Conservation (phyloP, 371 early-diverging fungal species). For the Nematocida sp. region DNA sequence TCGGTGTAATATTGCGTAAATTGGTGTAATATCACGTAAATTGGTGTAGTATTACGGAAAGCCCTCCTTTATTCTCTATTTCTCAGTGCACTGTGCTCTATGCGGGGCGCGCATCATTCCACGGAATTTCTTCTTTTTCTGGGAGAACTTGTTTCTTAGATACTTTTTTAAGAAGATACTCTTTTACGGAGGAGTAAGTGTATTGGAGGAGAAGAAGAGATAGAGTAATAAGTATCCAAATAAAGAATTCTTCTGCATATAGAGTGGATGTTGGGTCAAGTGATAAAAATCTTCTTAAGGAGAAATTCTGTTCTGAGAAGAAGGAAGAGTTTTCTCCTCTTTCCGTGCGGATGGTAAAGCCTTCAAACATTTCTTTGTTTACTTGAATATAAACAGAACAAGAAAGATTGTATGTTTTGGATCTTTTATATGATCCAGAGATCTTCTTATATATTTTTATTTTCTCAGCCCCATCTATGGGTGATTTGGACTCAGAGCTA, state of each 20-base stretch:
- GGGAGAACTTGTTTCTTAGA: too few relatives aligned
- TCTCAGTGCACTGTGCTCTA: too few relatives aligned
- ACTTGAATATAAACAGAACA: too few relatives aligned
- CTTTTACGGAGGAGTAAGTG: background rate
- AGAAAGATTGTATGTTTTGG: too few relatives aligned
- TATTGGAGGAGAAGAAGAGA: conserved; percentile 6
- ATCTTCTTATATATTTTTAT: conserved; percentile 55
- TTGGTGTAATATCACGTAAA: too few relatives aligned
- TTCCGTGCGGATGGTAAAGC: conserved; percentile 31
- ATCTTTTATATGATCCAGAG: too few relatives aligned
- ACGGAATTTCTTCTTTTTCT: too few relatives aligned
- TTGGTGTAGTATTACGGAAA: too few relatives aligned
- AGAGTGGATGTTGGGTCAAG: conserved; percentile 16
- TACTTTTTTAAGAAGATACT: background rate
- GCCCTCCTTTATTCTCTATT: too few relatives aligned
- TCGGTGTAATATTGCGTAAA: too few relatives aligned
- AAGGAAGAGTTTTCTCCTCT: conserved; percentile 5
- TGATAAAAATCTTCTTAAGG: conserved; percentile 25
- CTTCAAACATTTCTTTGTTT: conserved; percentile 50
- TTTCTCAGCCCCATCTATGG: conserved; percentile 38
- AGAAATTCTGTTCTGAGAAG: conserved; percentile 2
- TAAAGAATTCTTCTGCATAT: conserved; percentile 20
- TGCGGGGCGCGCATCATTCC: too few relatives aligned
- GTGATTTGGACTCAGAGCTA: conserved; percentile 36
- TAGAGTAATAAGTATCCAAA: conserved; percentile 15